phyloP scores from a whole-genome alignment of 2,329 filamentous ascomycete species.

The Botryotinia narcissicola region DNA sequence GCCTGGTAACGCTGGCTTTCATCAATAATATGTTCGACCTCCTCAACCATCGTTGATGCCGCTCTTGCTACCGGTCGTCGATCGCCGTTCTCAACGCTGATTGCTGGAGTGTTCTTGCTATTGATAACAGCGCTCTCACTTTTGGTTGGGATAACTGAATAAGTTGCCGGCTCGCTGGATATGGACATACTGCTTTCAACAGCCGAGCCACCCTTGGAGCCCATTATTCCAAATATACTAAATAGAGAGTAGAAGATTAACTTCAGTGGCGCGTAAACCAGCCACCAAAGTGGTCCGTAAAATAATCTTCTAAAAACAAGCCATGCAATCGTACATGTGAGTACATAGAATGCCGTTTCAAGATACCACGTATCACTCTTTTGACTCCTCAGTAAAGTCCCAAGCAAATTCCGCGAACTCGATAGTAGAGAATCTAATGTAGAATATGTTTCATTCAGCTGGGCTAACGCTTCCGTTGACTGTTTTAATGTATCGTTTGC shows the following conservation, averaged over 20 bases:
- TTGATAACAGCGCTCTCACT: conserved; percentile 19
- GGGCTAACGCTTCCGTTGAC: conserved; percentile 76
- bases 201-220: conserved; percentile 25
- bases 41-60: conserved; percentile 46
- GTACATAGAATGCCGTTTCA: conserved; percentile 81
- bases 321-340: conserved; percentile 77
- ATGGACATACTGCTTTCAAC: conserved; percentile 21
- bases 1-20: conserved; percentile 37
- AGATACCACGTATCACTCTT: conserved; percentile 99
- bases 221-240: conserved; percentile 49
- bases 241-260: conserved; percentile 59
- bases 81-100: not conserved
- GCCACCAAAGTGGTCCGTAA: conserved; percentile 88
- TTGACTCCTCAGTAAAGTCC: conserved; percentile 77
- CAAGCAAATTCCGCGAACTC: conserved; percentile 71
- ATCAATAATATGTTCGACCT: conserved; percentile 55
- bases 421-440: conserved; percentile 74
- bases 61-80: not conserved
- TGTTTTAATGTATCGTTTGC: conserved; percentile 85
- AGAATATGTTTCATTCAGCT: conserved; percentile 77
- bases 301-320: conserved; percentile 79
- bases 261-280: conserved; percentile 79
- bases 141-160: conserved; percentile 26
- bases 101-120: not conserved
- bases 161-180: conserved; percentile 21